phyloP scores from a whole-genome alignment of 257 asterid genomes.

The Misopates orontium region DNA sequence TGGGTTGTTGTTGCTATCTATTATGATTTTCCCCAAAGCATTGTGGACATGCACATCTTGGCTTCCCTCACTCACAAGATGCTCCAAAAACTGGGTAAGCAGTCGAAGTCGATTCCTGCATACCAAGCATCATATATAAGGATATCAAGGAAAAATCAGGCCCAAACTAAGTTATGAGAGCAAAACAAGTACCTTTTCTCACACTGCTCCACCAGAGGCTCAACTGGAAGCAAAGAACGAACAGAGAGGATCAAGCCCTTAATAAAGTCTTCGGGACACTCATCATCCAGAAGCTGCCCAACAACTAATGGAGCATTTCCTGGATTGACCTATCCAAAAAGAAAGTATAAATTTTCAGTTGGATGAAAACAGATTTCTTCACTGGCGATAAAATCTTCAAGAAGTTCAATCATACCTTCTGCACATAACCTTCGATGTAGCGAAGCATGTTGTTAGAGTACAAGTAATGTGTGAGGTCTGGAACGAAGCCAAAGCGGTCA shows the following conservation, averaged over 20 bases:
- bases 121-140: constrained; percentile 25
- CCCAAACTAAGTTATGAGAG: constrained; percentile 7
- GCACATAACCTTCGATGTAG: constrained; percentile 95
- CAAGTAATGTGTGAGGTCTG: constrained; percentile 90
- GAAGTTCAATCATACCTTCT: constrained; percentile 53
- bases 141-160: constrained; percentile 6
- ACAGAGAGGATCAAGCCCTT: constrained; percentile 93
- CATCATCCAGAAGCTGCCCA: constrained; percentile 94
- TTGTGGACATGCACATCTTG: constrained; percentile 98
- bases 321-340: constrained; percentile 71
- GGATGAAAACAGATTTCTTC: constrained; percentile 4
- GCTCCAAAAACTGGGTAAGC: constrained; percentile 94
- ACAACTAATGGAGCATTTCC: constrained; percentile 97
- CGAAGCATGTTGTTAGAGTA: constrained; percentile 92
- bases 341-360: neutral
- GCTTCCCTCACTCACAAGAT: constrained; percentile 98
- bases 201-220: constrained; percentile 92
- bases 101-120: constrained; percentile 91
- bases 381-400: constrained; percentile 6
- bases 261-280: constrained; percentile 93
- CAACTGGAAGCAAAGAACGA: constrained; percentile 93
- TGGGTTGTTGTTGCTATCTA: constrained; percentile 96
- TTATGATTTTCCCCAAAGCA: constrained; percentile 94
- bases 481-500: constrained; percentile 92
- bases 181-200: constrained; percentile 70